Conservation (phyloP, 495 filamentous ascomycete genomes). For the Xylaria longipes region DNA sequence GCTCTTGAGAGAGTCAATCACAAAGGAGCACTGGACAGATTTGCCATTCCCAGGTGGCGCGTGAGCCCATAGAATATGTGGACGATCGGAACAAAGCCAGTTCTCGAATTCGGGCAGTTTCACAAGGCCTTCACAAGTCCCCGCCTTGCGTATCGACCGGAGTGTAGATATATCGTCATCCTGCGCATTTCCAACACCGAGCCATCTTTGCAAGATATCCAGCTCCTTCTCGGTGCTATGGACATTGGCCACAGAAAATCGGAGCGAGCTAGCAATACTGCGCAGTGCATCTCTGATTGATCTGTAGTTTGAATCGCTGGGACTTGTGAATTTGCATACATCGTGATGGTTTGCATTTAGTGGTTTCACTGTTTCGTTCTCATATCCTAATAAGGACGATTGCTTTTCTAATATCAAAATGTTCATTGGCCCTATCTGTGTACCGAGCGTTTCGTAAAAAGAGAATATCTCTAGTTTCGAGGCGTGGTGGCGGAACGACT, state of each 20-base stretch:
- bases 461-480: conserved; percentile 27
- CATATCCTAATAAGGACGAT: conserved; percentile 50
- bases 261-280: not conserved
- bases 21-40: conserved; percentile 34
- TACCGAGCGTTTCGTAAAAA: conserved; percentile 47
- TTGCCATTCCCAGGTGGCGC: conserved; percentile 36
- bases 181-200: not conserved
- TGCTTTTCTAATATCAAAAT: conserved; percentile 46
- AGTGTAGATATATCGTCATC: conserved; percentile 35
- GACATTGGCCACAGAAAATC: not conserved
- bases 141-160: conserved; percentile 10
- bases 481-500: not conserved
- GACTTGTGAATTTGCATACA: conserved; percentile 52
- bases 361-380: conserved; percentile 40
- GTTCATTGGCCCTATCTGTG: conserved; percentile 29
- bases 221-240: not conserved
- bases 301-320: conserved; percentile 48
- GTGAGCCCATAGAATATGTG: conserved; percentile 36
- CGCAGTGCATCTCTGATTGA: conserved; percentile 28
- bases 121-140: conserved; percentile 30
- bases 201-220: not conserved
- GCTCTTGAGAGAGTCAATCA: conserved; percentile 27
- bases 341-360: conserved; percentile 53
- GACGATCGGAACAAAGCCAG: conserved; percentile 21
- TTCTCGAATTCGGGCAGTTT: conserved; percentile 22